Evolutionary conservation across 2,329 filamentous ascomycete species (phyloP), one percentile per base, ranked within the genome.

Genomic region (Apiospora arundinis): DNA sequence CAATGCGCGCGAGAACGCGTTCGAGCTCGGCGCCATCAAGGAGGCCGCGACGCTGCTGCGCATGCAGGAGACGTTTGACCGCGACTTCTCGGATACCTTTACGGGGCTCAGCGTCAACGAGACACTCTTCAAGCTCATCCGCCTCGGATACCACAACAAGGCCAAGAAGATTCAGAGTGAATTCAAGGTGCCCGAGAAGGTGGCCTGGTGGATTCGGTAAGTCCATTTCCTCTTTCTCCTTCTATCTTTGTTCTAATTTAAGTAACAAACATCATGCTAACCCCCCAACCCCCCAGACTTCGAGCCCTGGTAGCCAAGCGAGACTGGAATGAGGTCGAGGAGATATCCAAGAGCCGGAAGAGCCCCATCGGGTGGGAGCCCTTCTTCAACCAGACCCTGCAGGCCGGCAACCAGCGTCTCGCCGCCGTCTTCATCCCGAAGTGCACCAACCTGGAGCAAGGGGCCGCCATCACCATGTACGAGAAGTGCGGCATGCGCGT

Each of bases 351-450:
- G 79, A 88, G 87, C 78, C 90, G 93, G 78, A 97, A 95, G 82
- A 96, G 93, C 72, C 94, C 95, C 0, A 98, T 99, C 79, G 95
- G 95, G 14, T 99, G 96, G 96, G 94, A 97, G 91, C 94, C 95
- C 0, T 99, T 97, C 83, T 98, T 93, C 85, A 97, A 96, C 79
- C 92, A 97, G 77, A 91, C 93, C 40, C 85, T 98, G 0, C 91
- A 92, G 66, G 96, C 96, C 1, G 96, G 96, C 65, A 98, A 98
- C 79, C 92, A 94, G 6, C 92, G 95, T 73, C 87, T 97, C 21
- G 96, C 96, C 1, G 89, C 92, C 0, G 81, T 90, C 6, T 98
- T 98, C 82, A 91, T 98, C 69, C 91, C 94, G 2, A 98, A 98
- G 82, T 98, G 95, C 84, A 92, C 91, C 21, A 86, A 87, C 70